Base-by-base conservation (phyloP, 192 early-diverging fungal species). In the Chytriomyces hyalinus region DNA sequence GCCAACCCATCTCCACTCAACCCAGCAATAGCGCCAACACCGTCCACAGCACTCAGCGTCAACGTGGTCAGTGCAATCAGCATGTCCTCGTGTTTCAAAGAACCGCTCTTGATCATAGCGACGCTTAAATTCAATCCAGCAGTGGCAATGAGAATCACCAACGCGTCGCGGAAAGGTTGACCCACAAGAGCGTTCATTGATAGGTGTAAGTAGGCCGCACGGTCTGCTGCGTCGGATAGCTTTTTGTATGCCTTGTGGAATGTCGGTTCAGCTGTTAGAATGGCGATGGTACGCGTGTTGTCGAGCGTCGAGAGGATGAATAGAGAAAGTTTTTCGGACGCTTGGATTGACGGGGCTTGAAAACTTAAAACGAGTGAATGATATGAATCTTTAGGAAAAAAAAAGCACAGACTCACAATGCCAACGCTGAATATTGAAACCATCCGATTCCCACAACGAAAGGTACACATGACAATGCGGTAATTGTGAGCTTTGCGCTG, bases 21-120 rank as follows among this genome's bases (percentile, higher is more conserved):
- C 48, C 36, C 24, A 13, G 10, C 13, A 9, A 68, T 46, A 28
- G 48, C 66, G 11, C 66, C 66, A 3, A 68, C 22, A 48, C 13
- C 44, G 5, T 68, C 66, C 15, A 68, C 66, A n/a, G 44, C 66
- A 46, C 66, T 68, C 48, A 68, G 48, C 36, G 45, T 47, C 10
- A 68, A 13, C 5, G 66, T 68, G 9, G 66, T 68, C 66, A 68
- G 48, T 15, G 44, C 66, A 68, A 68, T 68, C 9, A 68, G 8
- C 66, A 68, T 49, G 5, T 68, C 48, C 9, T 68, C 15, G 15
- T 17, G 28, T 20, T 68, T 24, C 7, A 49, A 28, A 5, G 8
- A 28, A 2, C 44, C 15, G 11, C 22, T 13, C 9, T 47, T n/a
- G 11, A 68, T 68, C 43, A 68, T 22, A 46, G 9, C 9, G 3